Evolutionary conservation across 1,139 yeast genomes (phyloP).

Genomic region (Ogataea hybrid): DNA sequence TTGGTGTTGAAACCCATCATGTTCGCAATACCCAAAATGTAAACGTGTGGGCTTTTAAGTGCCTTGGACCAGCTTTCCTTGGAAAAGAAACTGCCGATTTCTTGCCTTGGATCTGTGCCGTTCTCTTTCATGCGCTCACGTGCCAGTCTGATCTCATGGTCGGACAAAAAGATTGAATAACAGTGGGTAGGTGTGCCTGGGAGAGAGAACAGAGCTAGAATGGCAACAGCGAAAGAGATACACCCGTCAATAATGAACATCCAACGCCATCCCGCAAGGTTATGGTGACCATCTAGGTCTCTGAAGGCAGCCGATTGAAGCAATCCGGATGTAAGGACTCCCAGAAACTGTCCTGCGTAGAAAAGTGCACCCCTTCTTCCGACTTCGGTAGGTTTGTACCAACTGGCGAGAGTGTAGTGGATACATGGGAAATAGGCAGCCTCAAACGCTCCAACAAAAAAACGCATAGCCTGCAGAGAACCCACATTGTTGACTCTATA

Average conservation of each 20-base stretch:
- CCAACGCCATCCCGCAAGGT: slow-evolving; percentile 73
- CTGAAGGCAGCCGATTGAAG: slow-evolving; percentile 55
- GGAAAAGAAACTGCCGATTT: slow-evolving; percentile 33
- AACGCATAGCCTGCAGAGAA: slow-evolving; percentile 20
- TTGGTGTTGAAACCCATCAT: slow-evolving; percentile 41
- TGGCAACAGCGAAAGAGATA: slow-evolving; percentile 51
- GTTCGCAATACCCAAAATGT: slow-evolving; percentile 42
- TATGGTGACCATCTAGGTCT: slow-evolving; percentile 47
- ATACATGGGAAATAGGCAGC: slow-evolving; percentile 22
- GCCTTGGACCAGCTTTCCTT: slow-evolving; percentile 46
- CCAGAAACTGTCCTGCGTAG: slow-evolving; percentile 16
- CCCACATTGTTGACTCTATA: slow-evolving; percentile 23
- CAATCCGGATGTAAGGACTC: slow-evolving; percentile 25
- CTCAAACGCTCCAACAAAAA: slow-evolving; percentile 22
- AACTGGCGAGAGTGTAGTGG: slow-evolving; percentile 21
- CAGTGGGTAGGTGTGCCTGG: slow-evolving; percentile 44
- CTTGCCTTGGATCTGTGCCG: slow-evolving; percentile 28
- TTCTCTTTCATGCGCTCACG: slow-evolving; percentile 51
- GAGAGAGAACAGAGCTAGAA: slow-evolving; percentile 12
- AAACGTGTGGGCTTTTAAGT: slow-evolving; percentile 51
- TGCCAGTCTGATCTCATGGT: slow-evolving; percentile 64
- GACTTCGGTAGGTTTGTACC: slow-evolving; percentile 22
- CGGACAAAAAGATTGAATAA: slow-evolving; percentile 52
- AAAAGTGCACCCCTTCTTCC: slow-evolving; percentile 18
- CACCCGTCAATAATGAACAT: slow-evolving; percentile 68